These are phyloP conservation scores for Beauveria caledonica DNA, from an alignment of 2,329 filamentous ascomycete species.

Conservation along the genomic window DNA sequence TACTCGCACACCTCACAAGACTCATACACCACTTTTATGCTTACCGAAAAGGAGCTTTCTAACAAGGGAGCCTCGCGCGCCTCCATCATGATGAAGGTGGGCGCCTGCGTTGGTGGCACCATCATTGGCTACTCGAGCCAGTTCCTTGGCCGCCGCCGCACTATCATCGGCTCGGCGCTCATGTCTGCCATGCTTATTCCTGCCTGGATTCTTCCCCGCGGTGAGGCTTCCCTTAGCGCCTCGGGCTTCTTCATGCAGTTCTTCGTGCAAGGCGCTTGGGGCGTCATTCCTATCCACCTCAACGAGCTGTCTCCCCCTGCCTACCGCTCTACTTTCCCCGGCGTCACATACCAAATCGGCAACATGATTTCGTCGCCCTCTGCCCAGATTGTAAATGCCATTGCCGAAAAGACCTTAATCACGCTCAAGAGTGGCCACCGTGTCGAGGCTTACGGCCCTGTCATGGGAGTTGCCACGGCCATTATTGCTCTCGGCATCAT, in stretches of 20 bases:
- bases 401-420: conserved; percentile 56
- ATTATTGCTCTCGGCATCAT: conserved; percentile 66
- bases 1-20: conserved; percentile 77
- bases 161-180: conserved; percentile 54
- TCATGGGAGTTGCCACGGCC: conserved; percentile 68
- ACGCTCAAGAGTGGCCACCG: conserved; percentile 42
- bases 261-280: conserved; percentile 58
- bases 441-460: conserved; percentile 64
- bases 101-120: conserved; percentile 65
- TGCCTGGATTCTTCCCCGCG: conserved; percentile 60
- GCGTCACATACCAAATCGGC: conserved; percentile 64
- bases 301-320: conserved; percentile 65
- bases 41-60: conserved; percentile 59
- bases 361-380: conserved; percentile 68
- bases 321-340: conserved; percentile 63
- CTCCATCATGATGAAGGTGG: conserved; percentile 73
- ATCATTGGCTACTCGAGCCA: conserved; percentile 69
- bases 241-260: conserved; percentile 63
- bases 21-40: conserved; percentile 75
- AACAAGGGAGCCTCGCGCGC: conserved; percentile 60
- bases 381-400: conserved; percentile 69
- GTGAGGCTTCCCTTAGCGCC: conserved; percentile 50
- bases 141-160: conserved; percentile 63
- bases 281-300: conserved; percentile 63
- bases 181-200: conserved; percentile 56